Percentiles rank a stretch among this genome's conserved stretches.
Conservation (phyloP, 768 basidiomycete species). For the Boletus patriciae region DNA sequence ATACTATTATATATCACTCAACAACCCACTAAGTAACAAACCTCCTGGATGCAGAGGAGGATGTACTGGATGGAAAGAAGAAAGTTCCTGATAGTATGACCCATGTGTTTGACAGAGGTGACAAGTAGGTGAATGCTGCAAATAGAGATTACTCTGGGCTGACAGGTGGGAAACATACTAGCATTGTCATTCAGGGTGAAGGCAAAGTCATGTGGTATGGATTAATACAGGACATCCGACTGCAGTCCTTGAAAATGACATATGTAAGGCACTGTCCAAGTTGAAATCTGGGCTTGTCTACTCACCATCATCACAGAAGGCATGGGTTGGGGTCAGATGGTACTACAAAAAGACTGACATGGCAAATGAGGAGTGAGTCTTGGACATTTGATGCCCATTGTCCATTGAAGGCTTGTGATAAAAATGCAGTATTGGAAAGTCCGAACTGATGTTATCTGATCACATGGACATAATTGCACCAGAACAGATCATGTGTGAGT, state of each 20-base stretch:
- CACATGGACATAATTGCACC: not conserved
- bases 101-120: not conserved
- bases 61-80: not conserved
- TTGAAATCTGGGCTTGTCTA: no score
- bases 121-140: not conserved
- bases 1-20: no score
- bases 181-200: not conserved
- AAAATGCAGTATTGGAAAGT: not conserved
- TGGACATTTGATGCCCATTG: no score
- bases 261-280: not conserved
- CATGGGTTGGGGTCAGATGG: not conserved
- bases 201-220: not conserved
- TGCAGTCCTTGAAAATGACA: not conserved
- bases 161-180: not conserved
- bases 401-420: no score
- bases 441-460: not conserved
- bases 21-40: not conserved
- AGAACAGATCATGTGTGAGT: slow-evolving; percentile 1
- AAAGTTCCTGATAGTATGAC: not conserved
- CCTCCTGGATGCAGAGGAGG: not conserved
- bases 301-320: not conserved
- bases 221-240: not conserved
- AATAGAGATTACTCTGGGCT: no score
- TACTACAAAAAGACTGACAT: not conserved
- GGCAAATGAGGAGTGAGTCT: not conserved